Evolutionary conservation across 495 filamentous ascomycete species (phyloP).

Genomic region (Neurospora sublineolata): DNA sequence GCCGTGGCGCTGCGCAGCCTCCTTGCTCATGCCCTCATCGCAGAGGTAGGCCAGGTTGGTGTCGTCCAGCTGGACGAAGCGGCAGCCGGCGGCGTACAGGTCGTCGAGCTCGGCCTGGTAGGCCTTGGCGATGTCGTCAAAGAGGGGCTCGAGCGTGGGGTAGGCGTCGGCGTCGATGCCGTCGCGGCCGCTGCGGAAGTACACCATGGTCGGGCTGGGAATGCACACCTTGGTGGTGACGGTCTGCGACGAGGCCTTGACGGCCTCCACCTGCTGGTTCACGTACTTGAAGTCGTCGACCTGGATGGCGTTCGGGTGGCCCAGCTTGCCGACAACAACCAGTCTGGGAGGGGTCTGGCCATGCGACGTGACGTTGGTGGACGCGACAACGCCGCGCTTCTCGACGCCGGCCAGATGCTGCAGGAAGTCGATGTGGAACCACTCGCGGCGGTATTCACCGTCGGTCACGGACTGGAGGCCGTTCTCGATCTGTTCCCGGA

Average conservation of each 20-base stretch:
- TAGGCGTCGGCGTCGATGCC: conserved; percentile 46
- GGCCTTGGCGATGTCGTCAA: conserved; percentile 47
- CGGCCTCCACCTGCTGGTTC: conserved; percentile 35
- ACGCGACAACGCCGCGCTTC: conserved; percentile 28
- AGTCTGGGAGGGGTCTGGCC: conserved; percentile 34
- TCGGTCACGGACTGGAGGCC: conserved; percentile 56
- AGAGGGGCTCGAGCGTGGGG: conserved; percentile 46
- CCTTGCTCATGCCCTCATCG: conserved; percentile 50
- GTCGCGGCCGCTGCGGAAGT: conserved; percentile 52
- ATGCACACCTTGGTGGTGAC: conserved; percentile 53
- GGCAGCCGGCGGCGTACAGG: conserved; percentile 48
- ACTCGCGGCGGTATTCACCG: conserved; percentile 55
- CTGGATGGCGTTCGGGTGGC: conserved; percentile 39
- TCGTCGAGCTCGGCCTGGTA: conserved; percentile 50
- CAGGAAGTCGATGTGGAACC: conserved; percentile 40
- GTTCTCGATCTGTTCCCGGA: conserved; percentile 45
- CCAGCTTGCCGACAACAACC: conserved; percentile 35
- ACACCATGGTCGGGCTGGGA: conserved; percentile 55
- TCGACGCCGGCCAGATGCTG: conserved; percentile 33
- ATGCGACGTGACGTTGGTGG: conserved; percentile 31
- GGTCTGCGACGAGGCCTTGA: conserved; percentile 13
- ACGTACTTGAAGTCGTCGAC: conserved; percentile 49
- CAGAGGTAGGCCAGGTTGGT: conserved; percentile 58
- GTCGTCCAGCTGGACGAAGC: conserved; percentile 57
- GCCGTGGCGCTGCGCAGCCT: conserved; percentile 46